Base-by-base conservation (phyloP, 2,329 filamentous ascomycete genomes). In the Chaetomiaceae sp. region DNA sequence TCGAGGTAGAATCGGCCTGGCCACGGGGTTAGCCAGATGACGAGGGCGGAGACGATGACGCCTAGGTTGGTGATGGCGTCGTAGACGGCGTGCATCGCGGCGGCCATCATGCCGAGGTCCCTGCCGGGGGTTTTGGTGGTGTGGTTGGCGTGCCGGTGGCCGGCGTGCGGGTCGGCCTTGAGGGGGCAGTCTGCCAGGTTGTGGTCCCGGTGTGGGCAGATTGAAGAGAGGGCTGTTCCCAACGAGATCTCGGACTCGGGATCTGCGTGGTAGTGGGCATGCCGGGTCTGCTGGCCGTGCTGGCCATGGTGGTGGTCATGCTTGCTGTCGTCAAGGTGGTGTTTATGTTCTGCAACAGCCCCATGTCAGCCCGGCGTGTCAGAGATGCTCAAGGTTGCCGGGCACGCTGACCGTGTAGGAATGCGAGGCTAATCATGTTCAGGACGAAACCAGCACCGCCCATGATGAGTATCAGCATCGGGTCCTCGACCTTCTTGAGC, bases 1-100 rank as follows among this genome's bases (percentile, higher is more conserved):
- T 91, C 88, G 5, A 84, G 85, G 60, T 90, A 91, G 71, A 79
- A 88, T 31, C 84, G 75, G 3, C 68, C 73, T 1, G 79, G 72
- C 27, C 78, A 82, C 1, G 27, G 76, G 65, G 78, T 73, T 53
- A 83, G 73, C 87, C 85, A 89, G 65, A 91, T 86, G 29, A 89
- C 74, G 2, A 85, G 63, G 0, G 84, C 85, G 1, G 86, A 80
- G 33, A 85, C 72, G 45, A 90, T 89, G 55, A 91, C 87, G 9
- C 86, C 87, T 11, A 90, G 67, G 61, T 91, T 91, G 70, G 90
- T 91, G 58, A 87, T 75, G 5, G 85, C 85, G 63, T 91, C 88
- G 29, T 86, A 84, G 3, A 88, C 63, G 23, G 91, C 79, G 62
- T 91, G 88, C 14, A 88, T 69, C 11, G 91, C 64, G 1, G 88